A percentile compares a stretch with the other conserved stretches of the same genome.
Conservation (phyloP, 2,329 filamentous ascomycete species). For the Diplocarpon rosae region DNA sequence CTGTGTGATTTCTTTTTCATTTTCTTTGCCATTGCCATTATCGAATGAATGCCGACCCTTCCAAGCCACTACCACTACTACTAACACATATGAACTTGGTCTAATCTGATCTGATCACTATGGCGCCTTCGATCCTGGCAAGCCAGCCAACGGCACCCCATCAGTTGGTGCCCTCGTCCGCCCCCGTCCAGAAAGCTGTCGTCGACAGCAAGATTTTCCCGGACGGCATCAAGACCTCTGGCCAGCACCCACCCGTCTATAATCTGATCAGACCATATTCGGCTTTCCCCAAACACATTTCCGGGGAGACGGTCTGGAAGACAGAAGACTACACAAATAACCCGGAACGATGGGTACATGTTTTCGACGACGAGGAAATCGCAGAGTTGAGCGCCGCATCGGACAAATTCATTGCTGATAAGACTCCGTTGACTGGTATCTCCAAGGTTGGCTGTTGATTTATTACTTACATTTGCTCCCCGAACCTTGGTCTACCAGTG, state of each 20-base stretch:
- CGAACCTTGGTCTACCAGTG: no score
- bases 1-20: no score
- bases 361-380: slow-evolving; percentile 55
- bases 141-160: slow-evolving; percentile 4
- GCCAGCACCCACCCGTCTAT: slow-evolving; percentile 61
- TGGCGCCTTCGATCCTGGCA: slow-evolving; percentile 7
- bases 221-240: slow-evolving; percentile 38
- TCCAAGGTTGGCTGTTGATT: slow-evolving; percentile 35
- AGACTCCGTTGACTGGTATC: slow-evolving; percentile 61
- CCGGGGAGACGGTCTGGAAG: slow-evolving; percentile 63
- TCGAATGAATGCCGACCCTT: no score
- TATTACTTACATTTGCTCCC: no score
- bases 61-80: no score
- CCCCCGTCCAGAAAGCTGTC: slow-evolving; percentile 1
- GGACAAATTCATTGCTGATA: slow-evolving; percentile 56
- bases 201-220: slow-evolving; percentile 25
- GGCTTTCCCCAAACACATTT: slow-evolving; percentile 60
- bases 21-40: no score
- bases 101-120: not conserved
- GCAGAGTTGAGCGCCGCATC: slow-evolving; percentile 54
- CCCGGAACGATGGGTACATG: slow-evolving; percentile 53
- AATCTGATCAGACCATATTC: slow-evolving; percentile 54
- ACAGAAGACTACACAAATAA: slow-evolving; percentile 28
- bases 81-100: no score
- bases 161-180: not conserved